Conservation (phyloP, 2,329 filamentous ascomycete species). For the Neobulgaria alba region DNA sequence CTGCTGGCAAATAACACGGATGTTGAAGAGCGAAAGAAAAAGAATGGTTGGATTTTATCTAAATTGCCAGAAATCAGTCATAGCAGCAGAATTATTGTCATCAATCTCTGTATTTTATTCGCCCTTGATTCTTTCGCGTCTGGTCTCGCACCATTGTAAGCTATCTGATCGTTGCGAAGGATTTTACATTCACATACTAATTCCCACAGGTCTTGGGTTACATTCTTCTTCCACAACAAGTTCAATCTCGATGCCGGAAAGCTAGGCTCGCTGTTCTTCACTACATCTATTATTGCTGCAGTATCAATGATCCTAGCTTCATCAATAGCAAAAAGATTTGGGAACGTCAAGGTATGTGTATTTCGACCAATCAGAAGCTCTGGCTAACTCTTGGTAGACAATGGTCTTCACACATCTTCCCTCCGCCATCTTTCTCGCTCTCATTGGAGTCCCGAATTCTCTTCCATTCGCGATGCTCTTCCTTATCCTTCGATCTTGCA, state of each 20-base stretch:
- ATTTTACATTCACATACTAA: not conserved
- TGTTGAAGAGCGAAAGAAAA: conserved; percentile 16
- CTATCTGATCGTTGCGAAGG: conserved; percentile 7
- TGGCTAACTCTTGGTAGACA: conserved; percentile 35
- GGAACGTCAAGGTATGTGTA: conserved; percentile 50
- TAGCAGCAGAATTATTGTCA: conserved; percentile 44
- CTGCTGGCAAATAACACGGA: conserved; percentile 19
- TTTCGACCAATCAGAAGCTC: conserved; percentile 28
- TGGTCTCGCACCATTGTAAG: conserved; percentile 57
- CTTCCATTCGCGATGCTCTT: conserved; percentile 48
- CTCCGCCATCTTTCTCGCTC: conserved; percentile 53
- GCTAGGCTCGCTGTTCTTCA: conserved; percentile 47
- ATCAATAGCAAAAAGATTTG: conserved; percentile 45
- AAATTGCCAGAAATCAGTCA: conserved; percentile 50
- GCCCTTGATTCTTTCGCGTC: conserved; percentile 61
- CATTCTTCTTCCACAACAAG: conserved; percentile 44
- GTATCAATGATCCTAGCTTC: conserved; percentile 44
- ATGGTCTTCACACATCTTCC: conserved; percentile 72
- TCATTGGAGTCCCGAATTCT: conserved; percentile 49
- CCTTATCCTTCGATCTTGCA: conserved; percentile 51
- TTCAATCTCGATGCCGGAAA: conserved; percentile 40
- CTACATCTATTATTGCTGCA: conserved; percentile 42
- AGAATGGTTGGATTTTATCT: conserved; percentile 17
- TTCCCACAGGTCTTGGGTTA: conserved; percentile 44
- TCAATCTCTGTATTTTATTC: conserved; percentile 59